A percentile compares a stretch with the other conserved stretches of the same genome.
Conservation (phyloP, 2,329 filamentous ascomycete species). For the Alternaria ventricosa region DNA sequence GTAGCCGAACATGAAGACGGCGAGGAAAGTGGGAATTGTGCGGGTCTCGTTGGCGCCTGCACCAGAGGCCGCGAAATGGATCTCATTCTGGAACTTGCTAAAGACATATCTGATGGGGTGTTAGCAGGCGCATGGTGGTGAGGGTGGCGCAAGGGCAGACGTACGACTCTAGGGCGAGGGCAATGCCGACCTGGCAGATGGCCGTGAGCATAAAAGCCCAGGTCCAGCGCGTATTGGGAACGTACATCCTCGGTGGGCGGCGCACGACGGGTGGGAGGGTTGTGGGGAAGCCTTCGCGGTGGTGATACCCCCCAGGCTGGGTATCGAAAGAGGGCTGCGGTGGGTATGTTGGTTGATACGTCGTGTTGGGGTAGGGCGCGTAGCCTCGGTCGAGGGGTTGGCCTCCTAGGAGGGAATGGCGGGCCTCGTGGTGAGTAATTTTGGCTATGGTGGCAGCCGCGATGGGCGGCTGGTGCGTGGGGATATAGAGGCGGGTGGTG, state of each 20-base stretch:
- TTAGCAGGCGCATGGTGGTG: conserved; percentile 13
- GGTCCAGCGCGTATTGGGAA: conserved; percentile 85
- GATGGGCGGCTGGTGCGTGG: conserved; percentile 39
- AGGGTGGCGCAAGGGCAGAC: conserved; percentile 45
- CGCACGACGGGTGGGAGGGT: conserved; percentile 50
- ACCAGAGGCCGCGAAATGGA: conserved; percentile 51
- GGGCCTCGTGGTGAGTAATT: conserved; percentile 63
- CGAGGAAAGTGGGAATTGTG: conserved; percentile 92
- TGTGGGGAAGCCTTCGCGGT: conserved; percentile 48
- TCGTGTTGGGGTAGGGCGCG: conserved; percentile 48
- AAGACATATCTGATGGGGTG: conserved; percentile 76
- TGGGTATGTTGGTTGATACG: conserved; percentile 51
- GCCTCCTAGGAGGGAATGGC: conserved; percentile 66
- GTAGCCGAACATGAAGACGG: conserved; percentile 97
- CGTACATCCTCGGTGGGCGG: conserved; percentile 64
- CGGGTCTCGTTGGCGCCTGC: conserved; percentile 52
- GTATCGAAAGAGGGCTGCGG: conserved; percentile 52
- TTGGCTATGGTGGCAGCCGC: conserved; percentile 52
- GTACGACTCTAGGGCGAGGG: conserved; percentile 85
- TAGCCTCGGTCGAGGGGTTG: conserved; percentile 60
- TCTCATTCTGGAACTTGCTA: conserved; percentile 76
- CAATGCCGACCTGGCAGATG: conserved; percentile 77
- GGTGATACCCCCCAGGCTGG: conserved; percentile 56
- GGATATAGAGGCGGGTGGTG: conserved; percentile 24
- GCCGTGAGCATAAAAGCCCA: conserved; percentile 81